Evolutionary conservation across 1,284 basidiomycete genomes (phyloP), one percentile per base, ranked within the genome.

Genomic region (Cystobasidium sp.): DNA sequence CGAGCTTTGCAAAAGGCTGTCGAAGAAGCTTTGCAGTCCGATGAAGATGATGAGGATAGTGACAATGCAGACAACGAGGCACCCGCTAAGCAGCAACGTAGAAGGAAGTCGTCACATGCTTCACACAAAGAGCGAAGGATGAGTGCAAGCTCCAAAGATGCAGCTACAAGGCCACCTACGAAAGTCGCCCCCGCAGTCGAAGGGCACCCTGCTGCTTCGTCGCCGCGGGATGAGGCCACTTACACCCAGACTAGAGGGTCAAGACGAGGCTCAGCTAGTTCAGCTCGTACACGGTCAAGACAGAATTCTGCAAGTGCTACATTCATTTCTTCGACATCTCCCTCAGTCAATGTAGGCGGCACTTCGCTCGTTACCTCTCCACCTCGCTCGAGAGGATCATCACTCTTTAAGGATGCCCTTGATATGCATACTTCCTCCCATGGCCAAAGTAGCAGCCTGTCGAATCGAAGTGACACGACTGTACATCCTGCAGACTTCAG

Each of bases 261-360:
- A 9, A 46, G 61, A 31, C 61, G 61, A n/a, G 44, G 61, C 3
- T 63, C 61, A n/a, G 44, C 39, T n/a, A 61, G 59, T 61, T 61
- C 59, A 16, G 43, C 39, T 7, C 59, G 59, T 18, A 12, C 41
- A 61, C 37, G 59, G 20, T 61, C 59, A 14, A 61, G 59, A 61
- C 59, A 41, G 5, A 22, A 12, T 44, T 61, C 59, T 12, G 14
- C 43, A 22, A 61, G 59, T 12, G 39, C 18, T 9, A 61, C 39
- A 22, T 6, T 16, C 39, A 39, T 37, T 37, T 56, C 53, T 56
- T 22, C 12, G 39, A 37, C 22, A 24, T 12, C 53, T 31, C 39
- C 53, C 16, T 37, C 46, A 31, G 31, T 31, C n/a, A 49, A n/a
- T 49, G 12, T n/a, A 49, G 46, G 46, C 2, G 3, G 6, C n/a